Conservation (phyloP, 2,329 filamentous ascomycete genomes). For the Fusarium tjaetaba region DNA sequence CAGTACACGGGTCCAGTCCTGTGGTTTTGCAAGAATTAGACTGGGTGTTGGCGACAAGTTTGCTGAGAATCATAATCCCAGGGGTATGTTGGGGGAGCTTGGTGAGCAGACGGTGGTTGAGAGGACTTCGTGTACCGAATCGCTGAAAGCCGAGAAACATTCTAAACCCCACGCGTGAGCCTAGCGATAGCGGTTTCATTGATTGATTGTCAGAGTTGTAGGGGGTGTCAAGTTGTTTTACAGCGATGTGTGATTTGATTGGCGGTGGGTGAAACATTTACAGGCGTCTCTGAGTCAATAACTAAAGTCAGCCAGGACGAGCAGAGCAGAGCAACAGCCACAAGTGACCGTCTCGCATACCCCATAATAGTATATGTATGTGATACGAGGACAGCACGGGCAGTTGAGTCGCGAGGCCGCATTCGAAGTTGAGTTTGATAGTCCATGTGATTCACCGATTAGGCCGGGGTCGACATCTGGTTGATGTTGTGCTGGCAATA, state of each 20-base stretch:
- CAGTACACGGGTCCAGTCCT: slow-evolving; percentile 2
- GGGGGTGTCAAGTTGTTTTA: slow-evolving; percentile 46
- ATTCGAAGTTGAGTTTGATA: slow-evolving; percentile 48
- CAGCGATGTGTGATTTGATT: slow-evolving; percentile 44
- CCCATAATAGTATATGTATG: slow-evolving; percentile 39
- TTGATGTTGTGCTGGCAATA: slow-evolving; percentile 49
- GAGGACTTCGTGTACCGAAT: not conserved
- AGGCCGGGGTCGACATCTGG: slow-evolving; percentile 48
- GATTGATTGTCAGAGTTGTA: slow-evolving; percentile 32
- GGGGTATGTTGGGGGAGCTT: not conserved
- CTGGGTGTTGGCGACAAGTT: not conserved
- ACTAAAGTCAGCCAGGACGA: slow-evolving; percentile 44
- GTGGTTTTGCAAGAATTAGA: not conserved
- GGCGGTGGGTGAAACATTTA: slow-evolving; percentile 47
- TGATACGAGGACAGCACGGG: slow-evolving; percentile 44
- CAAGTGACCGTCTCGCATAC: slow-evolving; percentile 38
- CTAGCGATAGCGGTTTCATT: slow-evolving; percentile 16
- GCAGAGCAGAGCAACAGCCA: slow-evolving; percentile 24
- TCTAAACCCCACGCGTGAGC: not conserved
- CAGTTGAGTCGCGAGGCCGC: slow-evolving; percentile 46
- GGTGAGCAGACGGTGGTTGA: not conserved
- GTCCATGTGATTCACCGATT: slow-evolving; percentile 48
- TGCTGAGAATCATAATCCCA: not conserved
- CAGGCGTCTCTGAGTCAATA: slow-evolving; percentile 45
- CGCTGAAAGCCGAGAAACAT: not conserved